Base-by-base conservation (phyloP, 345 rosid species). In the Citropsis articulata region DNA sequence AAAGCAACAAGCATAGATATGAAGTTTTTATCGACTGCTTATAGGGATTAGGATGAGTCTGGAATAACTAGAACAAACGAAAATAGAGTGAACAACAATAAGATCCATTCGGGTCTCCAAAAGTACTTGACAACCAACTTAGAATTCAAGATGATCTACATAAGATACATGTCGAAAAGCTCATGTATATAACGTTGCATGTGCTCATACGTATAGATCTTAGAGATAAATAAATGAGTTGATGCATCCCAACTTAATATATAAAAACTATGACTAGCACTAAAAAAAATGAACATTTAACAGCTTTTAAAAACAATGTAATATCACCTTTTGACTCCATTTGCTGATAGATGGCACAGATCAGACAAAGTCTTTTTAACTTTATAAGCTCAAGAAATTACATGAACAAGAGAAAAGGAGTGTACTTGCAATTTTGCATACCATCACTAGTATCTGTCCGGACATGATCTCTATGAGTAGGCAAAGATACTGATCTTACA, bases 401-500 rank as follows among this genome's bases (percentile, higher is more conserved):
- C 30, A 69, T 24, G 60, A 77, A 69, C 24, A 42, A 55, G 33
- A 59, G 60, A 16, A 69, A 72, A 50, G 53, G 50, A 72, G 19
- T 33, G 36, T 7, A 28, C 16, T 66, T 40, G 69, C 72, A 42
- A 55, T 36, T 36, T 36, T 5, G 62, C 84, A 60, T 89, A 91
- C 97, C 95, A 63, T 85, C 89, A 75, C 53, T 76, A 21, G 88
- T 78, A 84, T 87, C 90, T 40, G 76, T 69, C 0, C 66, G 66
- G 50, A 65, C 66, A 71, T 81, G 82, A 64, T 89, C 87, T 70
- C 81, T 84, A 78, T 25, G 73, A n/a, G 89, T 67, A 77, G 90
- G 85, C 72, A 93, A 90, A 75, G 98, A 93, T 75, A 83, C 71
- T 45, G 94, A 85, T 86, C 97, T 86, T 22, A 95, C 97, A 71